A percentile compares a stretch with the other conserved stretches of the same genome.
Conservation (phyloP, 495 filamentous ascomycete species). For the Talaromyces adpressus region DNA sequence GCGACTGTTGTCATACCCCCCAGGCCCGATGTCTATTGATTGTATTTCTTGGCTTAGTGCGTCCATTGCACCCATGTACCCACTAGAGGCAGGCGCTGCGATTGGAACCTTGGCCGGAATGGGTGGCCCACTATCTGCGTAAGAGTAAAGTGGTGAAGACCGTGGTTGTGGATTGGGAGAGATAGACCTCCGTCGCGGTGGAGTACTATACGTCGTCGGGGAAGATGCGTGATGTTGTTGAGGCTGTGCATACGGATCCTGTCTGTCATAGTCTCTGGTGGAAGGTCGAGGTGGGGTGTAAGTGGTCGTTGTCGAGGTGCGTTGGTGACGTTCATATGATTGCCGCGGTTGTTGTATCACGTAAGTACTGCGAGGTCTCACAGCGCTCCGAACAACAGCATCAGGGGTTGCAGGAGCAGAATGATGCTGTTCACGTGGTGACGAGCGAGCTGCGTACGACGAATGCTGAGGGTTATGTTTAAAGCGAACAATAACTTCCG, state of each 20-base stretch:
- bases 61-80: conserved; percentile 39
- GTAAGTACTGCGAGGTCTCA: conserved; percentile 2
- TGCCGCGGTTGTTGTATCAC: conserved; percentile 4
- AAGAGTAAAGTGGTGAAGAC: conserved; percentile 22
- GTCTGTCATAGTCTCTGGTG: conserved; percentile 3
- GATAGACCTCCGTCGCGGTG: conserved; percentile 14
- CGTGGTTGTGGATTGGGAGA: conserved; percentile 26
- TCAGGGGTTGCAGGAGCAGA: conserved; percentile 1
- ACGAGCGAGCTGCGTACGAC: conserved; percentile 16
- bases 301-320: not conserved
- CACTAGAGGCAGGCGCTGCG: conserved; percentile 23
- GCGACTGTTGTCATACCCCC: conserved; percentile 25
- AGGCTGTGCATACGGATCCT: conserved; percentile 3
- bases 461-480: conserved; percentile 38
- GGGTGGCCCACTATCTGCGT: conserved; percentile 43
- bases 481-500: conserved; percentile 48
- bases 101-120: conserved; percentile 73
- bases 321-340: conserved; percentile 1
- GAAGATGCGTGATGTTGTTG: conserved; percentile 1
- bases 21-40: conserved; percentile 71
- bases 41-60: conserved; percentile 75
- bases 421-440: conserved; percentile 6
- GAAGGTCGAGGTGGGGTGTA: conserved; percentile 3
- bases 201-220: conserved; percentile 1
- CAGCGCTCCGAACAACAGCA: not conserved